Base-by-base conservation (phyloP, 768 basidiomycete genomes). In the Erythrobasidium yunnanense region DNA sequence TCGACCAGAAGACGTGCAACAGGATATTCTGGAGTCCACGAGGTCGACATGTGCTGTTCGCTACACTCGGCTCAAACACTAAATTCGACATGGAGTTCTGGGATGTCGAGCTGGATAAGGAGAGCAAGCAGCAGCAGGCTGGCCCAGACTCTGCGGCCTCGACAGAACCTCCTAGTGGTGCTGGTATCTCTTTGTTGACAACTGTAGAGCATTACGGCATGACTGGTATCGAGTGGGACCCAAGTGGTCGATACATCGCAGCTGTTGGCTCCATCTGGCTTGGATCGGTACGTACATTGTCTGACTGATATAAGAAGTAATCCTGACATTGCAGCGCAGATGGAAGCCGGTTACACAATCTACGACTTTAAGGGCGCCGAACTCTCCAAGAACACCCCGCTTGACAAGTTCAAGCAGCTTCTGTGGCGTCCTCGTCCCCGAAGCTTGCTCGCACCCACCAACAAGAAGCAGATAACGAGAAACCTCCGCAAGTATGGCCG, bases 301-400 rank as follows among this genome's bases (percentile, higher is more conserved):
- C 18, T 71, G 66, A 68, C 46, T 56, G 3, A 11, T 42, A 11
- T 42, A n/a, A 42, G 38, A n/a, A n/a, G 11, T 70, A 47, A 34
- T 65, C 15, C 25, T 55, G 29, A 58, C 11, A 22, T 47, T 63
- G n/a, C 32, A 34, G 55, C 57, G 32, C 71, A 96, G 93, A 84
- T 96, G 68, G 95, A 99, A 76, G 89, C 96, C 67, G 95, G 95
- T 34, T 99, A 85, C 74, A 86, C 86, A 8, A 84, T 99, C 70
- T 97, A 92, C 90, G 92, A 97, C 78, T 96, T 95, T 83, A 87
- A 87, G 57, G 95, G 93, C n/a, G 86, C 89, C 76, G 89, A 93
- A 75, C 80, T 91, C n/a, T 71, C 74, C 25, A 82, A 87, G 75
- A 87, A 88, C 75, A 85, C 86, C 55, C 84, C 90, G 66, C 80